Conservation (phyloP, 306 rosid species). For the Comarum palustre region DNA sequence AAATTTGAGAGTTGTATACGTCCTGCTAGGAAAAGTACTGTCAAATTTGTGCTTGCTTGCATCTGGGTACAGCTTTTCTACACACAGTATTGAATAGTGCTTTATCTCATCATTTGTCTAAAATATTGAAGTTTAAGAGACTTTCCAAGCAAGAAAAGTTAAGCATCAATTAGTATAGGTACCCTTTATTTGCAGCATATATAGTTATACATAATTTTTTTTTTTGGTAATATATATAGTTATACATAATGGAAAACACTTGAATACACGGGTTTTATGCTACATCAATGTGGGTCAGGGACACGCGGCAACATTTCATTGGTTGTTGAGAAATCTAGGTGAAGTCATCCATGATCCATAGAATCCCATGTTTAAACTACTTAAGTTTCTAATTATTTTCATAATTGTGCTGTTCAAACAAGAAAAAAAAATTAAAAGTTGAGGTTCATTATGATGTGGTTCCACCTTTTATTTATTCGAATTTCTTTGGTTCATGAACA, state of each 20-base stretch:
- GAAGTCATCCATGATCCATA: constrained; percentile 9
- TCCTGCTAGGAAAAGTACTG: neutral
- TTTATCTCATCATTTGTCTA: neutral
- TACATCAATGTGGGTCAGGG: too few species aligned
- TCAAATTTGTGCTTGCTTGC: neutral
- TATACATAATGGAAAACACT: too few species aligned
- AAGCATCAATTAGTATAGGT: constrained; percentile 3
- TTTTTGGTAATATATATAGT: too few species aligned
- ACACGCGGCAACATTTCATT: too few species aligned
- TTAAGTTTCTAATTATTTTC: neutral
- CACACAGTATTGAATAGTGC: neutral
- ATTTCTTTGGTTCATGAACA: neutral
- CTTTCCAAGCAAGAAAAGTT: constrained; percentile 15
- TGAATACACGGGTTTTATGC: too few species aligned
- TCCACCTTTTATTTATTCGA: neutral
- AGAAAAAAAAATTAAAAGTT: too few species aligned
- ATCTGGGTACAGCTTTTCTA: neutral
- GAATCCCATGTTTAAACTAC: constrained; percentile 8
- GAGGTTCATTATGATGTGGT: neutral
- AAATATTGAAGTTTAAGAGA: neutral
- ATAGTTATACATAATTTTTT: too few species aligned
- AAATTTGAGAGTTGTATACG: too few species aligned
- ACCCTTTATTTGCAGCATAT: too few species aligned
- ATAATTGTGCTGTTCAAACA: constrained; percentile 18
- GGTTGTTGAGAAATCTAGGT: too few species aligned